Base-by-base conservation (phyloP, 1,139 yeast species). In the Candida sp. region DNA sequence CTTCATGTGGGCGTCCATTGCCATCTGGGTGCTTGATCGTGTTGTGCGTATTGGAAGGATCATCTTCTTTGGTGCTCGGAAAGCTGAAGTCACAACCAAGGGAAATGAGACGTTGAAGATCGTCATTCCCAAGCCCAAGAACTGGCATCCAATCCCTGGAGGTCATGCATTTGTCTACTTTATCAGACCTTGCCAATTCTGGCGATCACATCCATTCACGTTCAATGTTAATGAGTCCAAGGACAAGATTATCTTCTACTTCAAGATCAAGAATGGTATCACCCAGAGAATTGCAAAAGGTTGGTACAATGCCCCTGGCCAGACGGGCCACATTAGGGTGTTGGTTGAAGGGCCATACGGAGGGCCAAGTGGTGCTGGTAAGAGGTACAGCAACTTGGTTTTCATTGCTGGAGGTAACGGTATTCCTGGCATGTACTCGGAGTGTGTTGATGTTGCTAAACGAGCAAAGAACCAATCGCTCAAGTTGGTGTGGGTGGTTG, bases 151-250 rank as follows among this genome's bases (percentile, higher is more conserved):
- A 2, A 61, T 67, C 43, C 78, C 80, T 3, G 84, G 83, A 39
- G 78, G 81, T 3, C 81, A 78, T 58, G 82, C 81, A 66, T 82
- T 75, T 52, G 66, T 82, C 33, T 74, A 79, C 56, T 80, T 82
- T 59, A 50, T 78, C 25, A 63, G 64, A 47, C 69, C 70, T 4
- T 51, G 63, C 17, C 66, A 63, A 48, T 75, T 75, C 56, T 75
- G 75, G 75, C 80, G 75, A 57, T 72, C 78, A 1, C 80, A 75
- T 57, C 79, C 80, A 23, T 54, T 54, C 33, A 54, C 56, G 27
- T 53, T 75, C 5, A 58, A 66, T n/a, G 54, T 61, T 9, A 57
- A 58, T 11, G 67, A 60, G 39, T 57, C 59, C 37, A 61, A 61
- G n/a, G 59, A 62, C 40, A 54, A 63, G 26, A 62, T 73, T 44